These are phyloP conservation scores for Cyclostephanos tholiformis DNA, from an alignment of 108 stramenopile genomes.

Conservation along the genomic window DNA sequence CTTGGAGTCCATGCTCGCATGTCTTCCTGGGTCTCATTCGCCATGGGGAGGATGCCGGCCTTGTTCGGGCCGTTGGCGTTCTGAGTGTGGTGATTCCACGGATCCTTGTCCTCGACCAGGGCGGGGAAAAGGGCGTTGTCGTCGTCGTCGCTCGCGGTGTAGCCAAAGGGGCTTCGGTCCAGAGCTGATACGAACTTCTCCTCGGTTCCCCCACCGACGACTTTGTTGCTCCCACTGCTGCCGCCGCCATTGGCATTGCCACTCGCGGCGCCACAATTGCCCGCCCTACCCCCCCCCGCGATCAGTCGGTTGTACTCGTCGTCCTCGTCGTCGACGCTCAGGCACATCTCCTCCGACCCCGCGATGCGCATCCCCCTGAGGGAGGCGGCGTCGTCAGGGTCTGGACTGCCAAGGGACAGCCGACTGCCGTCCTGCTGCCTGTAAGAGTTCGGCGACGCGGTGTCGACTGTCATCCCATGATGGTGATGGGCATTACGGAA, in stretches of 20 bases:
- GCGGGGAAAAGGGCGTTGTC: slow-evolving; percentile 61
- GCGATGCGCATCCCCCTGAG: slow-evolving; percentile 20
- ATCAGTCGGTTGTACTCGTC: slow-evolving; percentile 69
- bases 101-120: slow-evolving; percentile 61
- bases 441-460: neutral
- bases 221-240: neutral
- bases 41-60: slow-evolving; percentile 25
- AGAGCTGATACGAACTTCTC: slow-evolving; percentile 28
- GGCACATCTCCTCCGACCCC: slow-evolving; percentile 30
- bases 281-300: slow-evolving; percentile 29
- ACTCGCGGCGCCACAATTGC: slow-evolving; percentile 3
- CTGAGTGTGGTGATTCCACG: slow-evolving; percentile 26
- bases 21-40: slow-evolving; percentile 56
- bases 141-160: slow-evolving; percentile 43
- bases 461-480: neutral
- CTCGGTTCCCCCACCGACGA: neutral
- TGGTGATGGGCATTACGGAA: neutral
- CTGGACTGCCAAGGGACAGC: neutral
- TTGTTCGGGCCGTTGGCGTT: slow-evolving; percentile 13
- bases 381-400: slow-evolving; percentile 20
- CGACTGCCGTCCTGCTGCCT: neutral
- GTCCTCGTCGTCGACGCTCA: slow-evolving; percentile 79
- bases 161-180: slow-evolving; percentile 39
- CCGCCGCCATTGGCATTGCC: neutral
- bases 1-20: slow-evolving; percentile 62